Percentiles rank a stretch among this genome's conserved stretches.
These are phyloP conservation scores for Radiomyces spectabilis DNA, from an alignment of 192 early-diverging fungal species.

Conservation along the genomic window DNA sequence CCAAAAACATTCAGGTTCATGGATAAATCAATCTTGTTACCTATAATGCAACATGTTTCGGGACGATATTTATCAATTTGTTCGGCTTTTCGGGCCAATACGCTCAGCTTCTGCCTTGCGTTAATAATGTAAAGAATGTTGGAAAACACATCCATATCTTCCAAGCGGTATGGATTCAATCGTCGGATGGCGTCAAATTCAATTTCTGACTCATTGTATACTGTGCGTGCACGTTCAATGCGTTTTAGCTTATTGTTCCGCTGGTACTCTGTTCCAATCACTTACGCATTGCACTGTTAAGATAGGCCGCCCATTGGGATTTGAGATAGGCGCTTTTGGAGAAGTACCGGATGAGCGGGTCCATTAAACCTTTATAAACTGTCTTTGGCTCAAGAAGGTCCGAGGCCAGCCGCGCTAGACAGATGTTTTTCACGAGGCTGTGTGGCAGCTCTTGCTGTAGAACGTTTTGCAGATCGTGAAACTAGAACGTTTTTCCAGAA, in stretches of 20 bases:
- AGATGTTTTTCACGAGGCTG: slow-evolving; percentile 30
- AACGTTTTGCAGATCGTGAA: slow-evolving; percentile 14
- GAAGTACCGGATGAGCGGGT: slow-evolving; percentile 44
- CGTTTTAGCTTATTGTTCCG: no score
- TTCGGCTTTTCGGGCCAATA: slow-evolving; percentile 67
- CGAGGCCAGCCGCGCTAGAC: slow-evolving; percentile 48
- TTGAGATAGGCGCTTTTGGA: slow-evolving; percentile 57
- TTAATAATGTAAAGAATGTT: slow-evolving; percentile 81
- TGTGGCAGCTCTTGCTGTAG: slow-evolving; percentile 6
- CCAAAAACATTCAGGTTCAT: no score
- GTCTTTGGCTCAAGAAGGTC: slow-evolving; percentile 39
- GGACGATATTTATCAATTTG: slow-evolving; percentile 71
- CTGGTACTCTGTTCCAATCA: not conserved
- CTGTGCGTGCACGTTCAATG: slow-evolving; percentile 25
- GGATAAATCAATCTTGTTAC: slow-evolving; percentile 10
- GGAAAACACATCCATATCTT: slow-evolving; percentile 79
- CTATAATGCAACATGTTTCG: slow-evolving; percentile 80
- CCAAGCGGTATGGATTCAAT: slow-evolving; percentile 71
- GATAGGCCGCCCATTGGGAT: slow-evolving; percentile 50
- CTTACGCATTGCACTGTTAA: slow-evolving; percentile 46
- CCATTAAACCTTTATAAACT: slow-evolving; percentile 14
- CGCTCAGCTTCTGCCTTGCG: slow-evolving; percentile 59
- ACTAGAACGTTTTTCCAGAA: not conserved
- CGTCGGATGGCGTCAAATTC: slow-evolving; percentile 65
- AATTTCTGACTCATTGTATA: slow-evolving; percentile 61